Evolutionary conservation across 2,329 filamentous ascomycete species (phyloP).

Genomic region (Talaromyces amestolkiae): DNA sequence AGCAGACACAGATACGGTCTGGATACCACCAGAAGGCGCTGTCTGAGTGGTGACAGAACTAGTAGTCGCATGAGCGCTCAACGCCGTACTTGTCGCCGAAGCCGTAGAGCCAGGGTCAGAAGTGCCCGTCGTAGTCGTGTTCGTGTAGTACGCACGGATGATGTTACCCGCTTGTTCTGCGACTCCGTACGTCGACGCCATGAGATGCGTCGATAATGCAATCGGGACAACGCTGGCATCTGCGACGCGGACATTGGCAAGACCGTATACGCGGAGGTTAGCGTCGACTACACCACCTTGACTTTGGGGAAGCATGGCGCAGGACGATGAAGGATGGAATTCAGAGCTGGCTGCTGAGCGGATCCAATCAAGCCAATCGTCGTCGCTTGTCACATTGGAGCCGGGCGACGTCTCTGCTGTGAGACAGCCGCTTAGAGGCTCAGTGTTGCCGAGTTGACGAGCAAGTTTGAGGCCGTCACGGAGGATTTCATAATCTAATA

Average conservation of each 20-base stretch:
- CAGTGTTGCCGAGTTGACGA: constrained; percentile 25
- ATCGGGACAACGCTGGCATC: constrained; percentile 32
- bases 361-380: constrained; percentile 27
- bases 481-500: constrained; percentile 27
- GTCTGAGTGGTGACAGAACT: not conserved
- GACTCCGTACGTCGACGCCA: constrained; percentile 35
- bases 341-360: constrained; percentile 24
- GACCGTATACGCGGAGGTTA: constrained; percentile 30
- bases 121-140: not conserved
- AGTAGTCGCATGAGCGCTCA: not conserved
- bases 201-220: constrained; percentile 34
- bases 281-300: constrained; percentile 31
- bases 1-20: not conserved
- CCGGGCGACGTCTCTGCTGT: constrained; percentile 27
- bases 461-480: constrained; percentile 29
- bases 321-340: constrained; percentile 28
- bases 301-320: constrained; percentile 30
- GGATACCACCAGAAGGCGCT: not conserved
- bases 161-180: constrained; percentile 32
- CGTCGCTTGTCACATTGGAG: constrained; percentile 24
- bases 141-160: constrained; percentile 28
- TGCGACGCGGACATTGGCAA: constrained; percentile 31
- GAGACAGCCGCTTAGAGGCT: constrained; percentile 24
- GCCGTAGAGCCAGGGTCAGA: not conserved
- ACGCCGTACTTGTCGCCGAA: not conserved